These are phyloP conservation scores for Metschnikowia arizonensis DNA, from an alignment of 805 yeast species.

Conservation along the genomic window DNA sequence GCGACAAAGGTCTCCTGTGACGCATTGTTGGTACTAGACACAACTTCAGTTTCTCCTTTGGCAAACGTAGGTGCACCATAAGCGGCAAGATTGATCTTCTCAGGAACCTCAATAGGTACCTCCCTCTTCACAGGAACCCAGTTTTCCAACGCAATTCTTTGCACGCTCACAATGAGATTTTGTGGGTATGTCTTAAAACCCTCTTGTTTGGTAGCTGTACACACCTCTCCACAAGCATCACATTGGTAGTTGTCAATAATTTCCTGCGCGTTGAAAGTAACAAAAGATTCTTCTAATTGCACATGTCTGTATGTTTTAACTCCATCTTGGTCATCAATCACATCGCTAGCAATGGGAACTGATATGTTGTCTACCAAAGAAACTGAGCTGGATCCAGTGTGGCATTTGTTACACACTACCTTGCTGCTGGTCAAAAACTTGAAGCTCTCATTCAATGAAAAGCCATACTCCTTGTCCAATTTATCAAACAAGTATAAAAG, in stretches of 20 bases:
- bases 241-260: conserved; percentile 59
- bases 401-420: conserved; percentile 54
- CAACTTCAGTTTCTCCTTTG: conserved; percentile 18
- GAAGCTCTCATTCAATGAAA: conserved; percentile 52
- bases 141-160: conserved; percentile 76
- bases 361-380: conserved; percentile 64
- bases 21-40: conserved; percentile 20
- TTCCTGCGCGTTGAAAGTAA: conserved; percentile 44
- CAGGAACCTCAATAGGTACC: conserved; percentile 60
- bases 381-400: conserved; percentile 51
- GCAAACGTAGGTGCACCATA: conserved; percentile 42
- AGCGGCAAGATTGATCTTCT: conserved; percentile 39
- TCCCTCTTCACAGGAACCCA: conserved; percentile 87
- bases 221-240: conserved; percentile 43
- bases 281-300: conserved; percentile 47
- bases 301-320: conserved; percentile 47
- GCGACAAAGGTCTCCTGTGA: conserved; percentile 41
- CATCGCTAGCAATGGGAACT: conserved; percentile 50
- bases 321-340: conserved; percentile 38
- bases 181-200: conserved; percentile 65
- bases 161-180: conserved; percentile 65
- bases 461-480: conserved; percentile 46
- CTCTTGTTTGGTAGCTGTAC: conserved; percentile 32
- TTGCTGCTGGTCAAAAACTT: conserved; percentile 65
- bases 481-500: conserved; percentile 62